phyloP scores from a whole-genome alignment of 1,284 basidiomycete genomes.

The Anthracocystis walkeri region DNA sequence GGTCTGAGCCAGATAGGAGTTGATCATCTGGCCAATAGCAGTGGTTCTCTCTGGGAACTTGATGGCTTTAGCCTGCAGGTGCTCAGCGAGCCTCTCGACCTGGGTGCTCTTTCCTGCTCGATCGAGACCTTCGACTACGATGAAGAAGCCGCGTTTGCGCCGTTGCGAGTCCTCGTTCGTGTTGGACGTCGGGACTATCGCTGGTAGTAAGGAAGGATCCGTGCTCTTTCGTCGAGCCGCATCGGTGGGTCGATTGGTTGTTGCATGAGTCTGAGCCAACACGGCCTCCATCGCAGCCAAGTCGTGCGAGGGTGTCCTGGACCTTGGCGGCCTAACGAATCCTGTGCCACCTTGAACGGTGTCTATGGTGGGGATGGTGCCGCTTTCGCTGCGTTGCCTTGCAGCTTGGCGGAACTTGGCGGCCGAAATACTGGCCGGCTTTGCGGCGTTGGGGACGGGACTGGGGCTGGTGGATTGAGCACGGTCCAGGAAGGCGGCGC shows the following conservation, averaged over 20 bases:
- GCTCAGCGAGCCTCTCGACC: conserved; percentile 56
- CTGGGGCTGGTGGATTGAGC: conserved; percentile 34
- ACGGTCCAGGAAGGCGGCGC: conserved; percentile 3
- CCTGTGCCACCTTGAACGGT: conserved; percentile 20
- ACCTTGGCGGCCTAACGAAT: conserved; percentile 29
- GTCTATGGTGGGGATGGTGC: conserved; percentile 33
- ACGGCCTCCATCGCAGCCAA: conserved; percentile 49
- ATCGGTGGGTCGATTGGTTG: conserved; percentile 3
- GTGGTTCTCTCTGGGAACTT: conserved; percentile 82
- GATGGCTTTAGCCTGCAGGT: conserved; percentile 53
- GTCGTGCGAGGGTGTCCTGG: conserved; percentile 47
- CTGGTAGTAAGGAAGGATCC: conserved; percentile 5
- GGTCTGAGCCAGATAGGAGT: conserved; percentile 84
- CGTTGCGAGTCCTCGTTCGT: conserved; percentile 10
- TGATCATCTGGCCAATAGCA: conserved; percentile 90
- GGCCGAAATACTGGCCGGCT: conserved; percentile 50
- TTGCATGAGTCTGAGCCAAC: conserved; percentile 24
- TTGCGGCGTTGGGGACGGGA: conserved; percentile 6
- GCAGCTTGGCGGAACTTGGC: conserved; percentile 50
- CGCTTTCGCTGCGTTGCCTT: conserved; percentile 42
- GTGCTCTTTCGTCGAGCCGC: conserved; percentile 32
- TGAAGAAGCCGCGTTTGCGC: conserved; percentile 59
- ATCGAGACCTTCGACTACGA: conserved; percentile 69
- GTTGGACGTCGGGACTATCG: not conserved
- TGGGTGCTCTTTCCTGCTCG: conserved; percentile 68